phyloP scores from a whole-genome alignment of 495 filamentous ascomycete species.

The Amorphotheca resinae region DNA sequence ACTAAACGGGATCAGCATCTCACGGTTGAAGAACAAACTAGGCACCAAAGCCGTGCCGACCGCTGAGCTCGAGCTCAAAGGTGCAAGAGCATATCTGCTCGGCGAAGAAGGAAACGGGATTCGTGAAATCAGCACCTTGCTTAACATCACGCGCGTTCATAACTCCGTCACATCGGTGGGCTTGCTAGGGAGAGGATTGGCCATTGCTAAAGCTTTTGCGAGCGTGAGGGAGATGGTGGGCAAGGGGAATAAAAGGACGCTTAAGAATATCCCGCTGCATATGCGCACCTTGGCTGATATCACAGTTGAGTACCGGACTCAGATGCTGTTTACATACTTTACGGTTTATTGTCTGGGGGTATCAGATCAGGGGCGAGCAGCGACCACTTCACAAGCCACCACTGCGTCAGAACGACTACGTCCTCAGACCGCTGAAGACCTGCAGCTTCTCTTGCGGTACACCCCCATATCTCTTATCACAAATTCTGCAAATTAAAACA shows the following conservation, averaged over 20 bases:
- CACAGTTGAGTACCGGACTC: conserved; percentile 31
- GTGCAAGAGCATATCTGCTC: conserved; percentile 51
- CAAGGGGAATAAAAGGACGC: conserved; percentile 22
- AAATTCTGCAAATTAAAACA: too few species aligned
- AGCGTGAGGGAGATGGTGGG: conserved; percentile 28
- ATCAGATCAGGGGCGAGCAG: conserved; percentile 25
- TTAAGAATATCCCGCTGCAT: conserved; percentile 46
- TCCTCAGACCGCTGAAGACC: neutral
- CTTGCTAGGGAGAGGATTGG: conserved; percentile 47
- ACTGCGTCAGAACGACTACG: neutral
- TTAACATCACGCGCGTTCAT: conserved; percentile 59
- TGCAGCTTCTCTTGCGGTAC: conserved; percentile 3
- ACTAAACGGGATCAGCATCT: conserved; percentile 55
- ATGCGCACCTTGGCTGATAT: conserved; percentile 45
- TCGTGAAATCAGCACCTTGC: conserved; percentile 48
- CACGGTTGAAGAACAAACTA: conserved; percentile 57
- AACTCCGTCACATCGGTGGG: conserved; percentile 44
- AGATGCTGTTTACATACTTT: conserved; percentile 49
- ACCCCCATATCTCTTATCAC: neutral
- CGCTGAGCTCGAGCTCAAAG: conserved; percentile 51
- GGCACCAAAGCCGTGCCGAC: conserved; percentile 59
- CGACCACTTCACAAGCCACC: neutral
- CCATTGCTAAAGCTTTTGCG: conserved; percentile 46
- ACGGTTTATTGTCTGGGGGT: conserved; percentile 44
- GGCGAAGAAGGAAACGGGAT: conserved; percentile 52